phyloP scores from a whole-genome alignment of 2,329 filamentous ascomycete genomes.

The Alternaria sp. region DNA sequence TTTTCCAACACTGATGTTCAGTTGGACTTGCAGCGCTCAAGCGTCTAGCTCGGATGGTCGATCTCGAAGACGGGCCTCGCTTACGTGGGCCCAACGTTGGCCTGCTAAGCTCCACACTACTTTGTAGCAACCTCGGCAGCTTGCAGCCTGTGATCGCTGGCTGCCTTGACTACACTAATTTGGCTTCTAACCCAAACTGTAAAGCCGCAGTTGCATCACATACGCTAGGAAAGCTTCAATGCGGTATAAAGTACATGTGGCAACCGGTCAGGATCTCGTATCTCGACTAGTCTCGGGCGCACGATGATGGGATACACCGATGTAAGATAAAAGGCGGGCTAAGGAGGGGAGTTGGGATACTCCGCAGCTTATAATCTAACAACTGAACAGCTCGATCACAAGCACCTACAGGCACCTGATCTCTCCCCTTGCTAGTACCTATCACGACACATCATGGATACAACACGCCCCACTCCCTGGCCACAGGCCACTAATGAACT shows the following conservation, averaged over 20 bases:
- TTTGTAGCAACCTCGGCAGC: background rate
- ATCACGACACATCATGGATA: background rate
- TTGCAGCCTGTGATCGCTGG: background rate
- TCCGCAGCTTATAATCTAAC: background rate
- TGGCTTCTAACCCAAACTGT: background rate
- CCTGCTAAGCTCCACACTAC: background rate
- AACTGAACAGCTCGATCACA: background rate
- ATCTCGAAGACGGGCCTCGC: background rate
- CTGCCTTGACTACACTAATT: background rate
- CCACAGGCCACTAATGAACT: conserved; percentile 7
- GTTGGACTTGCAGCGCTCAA: background rate
- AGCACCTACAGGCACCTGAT: background rate
- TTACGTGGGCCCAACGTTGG: background rate
- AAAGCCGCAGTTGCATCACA: background rate
- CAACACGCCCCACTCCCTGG: conserved; percentile 7
- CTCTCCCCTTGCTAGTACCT: background rate
- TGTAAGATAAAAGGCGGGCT: background rate
- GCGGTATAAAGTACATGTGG: background rate
- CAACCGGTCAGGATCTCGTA: background rate
- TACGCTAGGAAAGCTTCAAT: background rate
- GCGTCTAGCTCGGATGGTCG: background rate
- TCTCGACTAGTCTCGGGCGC: background rate
- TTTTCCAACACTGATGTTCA: background rate
- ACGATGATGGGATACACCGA: background rate
- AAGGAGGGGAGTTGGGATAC: background rate